These are phyloP conservation scores for Trichosporon faecale DNA, from an alignment of 1,284 basidiomycete genomes.

Conservation along the genomic window DNA sequence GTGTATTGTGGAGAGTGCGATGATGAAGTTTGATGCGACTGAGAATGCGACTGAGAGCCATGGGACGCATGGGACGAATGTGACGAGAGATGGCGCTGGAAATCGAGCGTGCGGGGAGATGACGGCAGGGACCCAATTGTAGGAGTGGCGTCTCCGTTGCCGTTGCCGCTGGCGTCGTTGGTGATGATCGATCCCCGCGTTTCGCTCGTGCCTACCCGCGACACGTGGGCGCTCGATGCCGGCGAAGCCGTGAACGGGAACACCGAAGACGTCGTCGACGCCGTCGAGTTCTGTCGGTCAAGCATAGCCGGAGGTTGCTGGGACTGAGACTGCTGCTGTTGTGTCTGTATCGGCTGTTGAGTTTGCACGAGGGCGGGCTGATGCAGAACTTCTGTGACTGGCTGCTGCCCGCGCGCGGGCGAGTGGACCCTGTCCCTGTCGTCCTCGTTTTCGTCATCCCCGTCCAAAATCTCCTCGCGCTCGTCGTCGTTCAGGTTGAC, in stretches of 20 bases:
- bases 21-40: not conserved
- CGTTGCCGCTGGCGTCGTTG: conserved; percentile 18
- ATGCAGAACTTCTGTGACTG: not conserved
- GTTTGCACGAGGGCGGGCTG: not conserved
- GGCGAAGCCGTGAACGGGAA: conserved; percentile 37
- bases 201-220: not conserved
- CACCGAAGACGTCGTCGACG: conserved; percentile 23
- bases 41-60: not conserved
- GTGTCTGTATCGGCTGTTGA: not conserved
- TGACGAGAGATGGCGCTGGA: not conserved
- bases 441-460: conserved; percentile 13
- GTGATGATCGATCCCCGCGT: not conserved
- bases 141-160: conserved; percentile 17
- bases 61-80: not conserved
- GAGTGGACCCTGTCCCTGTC: conserved; percentile 6
- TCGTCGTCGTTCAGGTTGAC: conserved; percentile 21
- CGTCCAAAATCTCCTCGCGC: conserved; percentile 35
- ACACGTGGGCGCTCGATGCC: conserved; percentile 23
- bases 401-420: not conserved
- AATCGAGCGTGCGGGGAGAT: conserved; percentile 34
- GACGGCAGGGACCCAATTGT: conserved; percentile 28
- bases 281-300: conserved; percentile 13
- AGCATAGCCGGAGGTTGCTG: not conserved
- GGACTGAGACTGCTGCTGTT: not conserved
- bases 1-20: conserved; percentile 8